Conservation (phyloP, 2,329 filamentous ascomycete genomes). For the Cercospora sesami region DNA sequence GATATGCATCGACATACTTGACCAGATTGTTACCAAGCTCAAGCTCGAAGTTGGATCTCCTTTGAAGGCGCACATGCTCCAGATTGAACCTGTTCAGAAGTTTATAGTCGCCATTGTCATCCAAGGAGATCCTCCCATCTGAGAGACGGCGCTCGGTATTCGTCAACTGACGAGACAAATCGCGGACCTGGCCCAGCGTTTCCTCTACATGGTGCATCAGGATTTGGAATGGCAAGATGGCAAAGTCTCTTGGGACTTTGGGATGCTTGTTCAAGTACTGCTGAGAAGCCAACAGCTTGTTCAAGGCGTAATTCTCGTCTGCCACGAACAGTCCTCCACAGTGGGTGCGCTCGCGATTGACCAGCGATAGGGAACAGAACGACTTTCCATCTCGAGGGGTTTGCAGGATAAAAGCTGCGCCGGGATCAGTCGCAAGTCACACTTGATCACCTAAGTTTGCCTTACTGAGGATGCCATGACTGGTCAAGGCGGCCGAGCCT, state of each 20-base stretch:
- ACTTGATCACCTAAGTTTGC: neutral
- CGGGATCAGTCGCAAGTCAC: neutral
- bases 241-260: constrained; percentile 39
- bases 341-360: constrained; percentile 36
- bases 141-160: constrained; percentile 38
- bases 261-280: constrained; percentile 38
- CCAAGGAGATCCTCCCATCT: constrained; percentile 37
- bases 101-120: constrained; percentile 40
- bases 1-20: constrained; percentile 38
- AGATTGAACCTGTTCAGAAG: constrained; percentile 38
- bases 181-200: constrained; percentile 35
- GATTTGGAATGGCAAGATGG: constrained; percentile 37
- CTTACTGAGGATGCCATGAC: constrained; percentile 36
- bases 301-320: constrained; percentile 34
- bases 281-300: constrained; percentile 32
- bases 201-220: constrained; percentile 37
- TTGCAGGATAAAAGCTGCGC: constrained; percentile 37
- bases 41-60: constrained; percentile 38
- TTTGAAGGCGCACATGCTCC: constrained; percentile 37
- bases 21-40: constrained; percentile 38
- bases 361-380: constrained; percentile 39
- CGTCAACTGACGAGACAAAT: constrained; percentile 35
- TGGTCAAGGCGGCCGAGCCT: constrained; percentile 36
- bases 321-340: constrained; percentile 37
- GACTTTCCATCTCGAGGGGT: constrained; percentile 38